Percentiles rank a stretch among this genome's conserved stretches.
Conservation (phyloP, 140 eudicot genomes). For the Oenanthe javanica region DNA sequence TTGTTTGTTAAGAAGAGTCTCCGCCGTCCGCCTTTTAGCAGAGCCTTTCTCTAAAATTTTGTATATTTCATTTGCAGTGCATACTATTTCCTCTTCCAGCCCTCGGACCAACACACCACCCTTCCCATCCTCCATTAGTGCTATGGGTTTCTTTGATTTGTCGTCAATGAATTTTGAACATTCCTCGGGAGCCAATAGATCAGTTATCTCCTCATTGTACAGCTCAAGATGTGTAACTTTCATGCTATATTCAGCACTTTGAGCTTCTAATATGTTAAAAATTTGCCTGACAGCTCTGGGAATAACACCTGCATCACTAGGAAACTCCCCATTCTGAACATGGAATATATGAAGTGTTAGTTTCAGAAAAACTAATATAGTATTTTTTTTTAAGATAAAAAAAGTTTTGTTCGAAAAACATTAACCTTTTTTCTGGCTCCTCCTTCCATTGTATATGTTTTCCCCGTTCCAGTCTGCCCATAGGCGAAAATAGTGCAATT, state of each 20-base stretch:
- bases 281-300: conserved; percentile 4
- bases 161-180: neutral
- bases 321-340: conserved; percentile 2
- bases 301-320: conserved; percentile 3
- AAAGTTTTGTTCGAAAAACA: no score
- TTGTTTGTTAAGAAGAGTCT: conserved; percentile 2
- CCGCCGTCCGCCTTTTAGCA: conserved; percentile 1
- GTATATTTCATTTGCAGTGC: neutral
- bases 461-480: conserved; percentile 55
- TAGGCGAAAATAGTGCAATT: conserved; percentile 55
- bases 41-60: neutral
- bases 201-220: conserved; percentile 9
- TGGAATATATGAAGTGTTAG: neutral
- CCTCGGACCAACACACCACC: neutral
- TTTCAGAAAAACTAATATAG: neutral
- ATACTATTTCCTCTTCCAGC: neutral
- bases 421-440: conserved; percentile 30
- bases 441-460: conserved; percentile 55
- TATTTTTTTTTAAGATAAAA: no score
- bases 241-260: neutral
- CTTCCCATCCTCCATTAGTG: conserved; percentile 6
- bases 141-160: neutral
- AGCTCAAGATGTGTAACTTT: conserved; percentile 4
- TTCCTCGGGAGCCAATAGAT: neutral
- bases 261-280: neutral